Evolutionary conservation across 805 yeast genomes (phyloP), one percentile per base, ranked within the genome.

Genomic region (Wickerhamiella australiensis): DNA sequence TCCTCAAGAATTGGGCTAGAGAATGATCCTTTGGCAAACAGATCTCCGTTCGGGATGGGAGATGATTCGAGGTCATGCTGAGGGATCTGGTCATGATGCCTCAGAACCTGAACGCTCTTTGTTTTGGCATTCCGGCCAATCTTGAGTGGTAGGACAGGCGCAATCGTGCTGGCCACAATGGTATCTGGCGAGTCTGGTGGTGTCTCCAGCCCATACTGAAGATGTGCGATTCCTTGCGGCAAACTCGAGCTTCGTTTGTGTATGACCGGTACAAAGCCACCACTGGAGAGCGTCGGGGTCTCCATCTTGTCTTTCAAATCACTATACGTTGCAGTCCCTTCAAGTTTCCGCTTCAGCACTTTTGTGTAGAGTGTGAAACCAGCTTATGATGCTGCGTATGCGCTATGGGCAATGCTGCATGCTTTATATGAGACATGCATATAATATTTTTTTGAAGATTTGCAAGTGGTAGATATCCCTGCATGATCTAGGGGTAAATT

Each of bases 161-260:
- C 31, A 23, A 25, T 41, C 20, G 20, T n/a, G 21, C 20, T 23
- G 11, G 29, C 21, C 11, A 25, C 44, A 5, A 41, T 25, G 3
- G 44, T 41, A 6, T 37, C 42, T 41, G 44, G 44, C 6, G 44
- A 23, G n/a, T 25, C 31, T 13, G 44, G 44, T 15, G 44, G 44
- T 41, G 44, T 41, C 3, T 13, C 38, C 38, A 33, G 20, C 4
- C 38, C 38, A 33, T 33, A 17, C 38, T 17, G 40, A 5, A 41
- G 15, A 8, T 23, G 21, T 6, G 15, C 25, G 12, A 20, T 6
- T 5, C 44, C 18, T 3, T 41, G 38, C 1, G 54, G 42, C 6
- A 54, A 49, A 33, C 57, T 54, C 18, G 55, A 52, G 37, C 49
- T 48, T 11, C 57, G 52, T 40, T 45, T 43, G 43, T 43, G 53